Percentiles rank a stretch among this genome's conserved stretches.
These are phyloP conservation scores for Pseudocohnilembus persalinus DNA, from an alignment of 169 alveolate genomes.

Conservation along the genomic window DNA sequence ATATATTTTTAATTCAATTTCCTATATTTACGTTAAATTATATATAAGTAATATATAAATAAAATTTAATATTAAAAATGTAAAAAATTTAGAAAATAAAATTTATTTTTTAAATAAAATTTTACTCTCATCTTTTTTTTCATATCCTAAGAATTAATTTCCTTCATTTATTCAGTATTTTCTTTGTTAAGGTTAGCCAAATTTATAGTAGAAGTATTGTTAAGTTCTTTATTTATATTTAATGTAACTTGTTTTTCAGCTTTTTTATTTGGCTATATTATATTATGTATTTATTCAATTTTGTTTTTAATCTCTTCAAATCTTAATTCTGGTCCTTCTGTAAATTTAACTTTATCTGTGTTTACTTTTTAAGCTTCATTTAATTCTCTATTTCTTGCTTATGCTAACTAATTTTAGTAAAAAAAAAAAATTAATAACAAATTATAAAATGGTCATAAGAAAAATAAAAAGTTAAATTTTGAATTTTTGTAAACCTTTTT, in stretches of 20 bases:
- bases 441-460: no score
- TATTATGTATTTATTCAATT: slow-evolving; percentile 6
- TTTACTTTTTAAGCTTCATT: slow-evolving; percentile 1
- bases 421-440: not conserved
- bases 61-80: not conserved
- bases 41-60: no score
- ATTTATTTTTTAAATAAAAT: no score
- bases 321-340: slow-evolving; percentile 24
- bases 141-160: not conserved
- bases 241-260: not conserved
- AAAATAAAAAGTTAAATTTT: no score
- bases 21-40: no score
- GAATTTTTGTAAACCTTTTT: not conserved
- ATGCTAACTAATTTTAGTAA: not conserved
- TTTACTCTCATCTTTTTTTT: not conserved
- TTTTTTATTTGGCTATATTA: not conserved
- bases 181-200: not conserved
- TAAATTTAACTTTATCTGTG: slow-evolving; percentile 4
- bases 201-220: not conserved
- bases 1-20: not conserved
- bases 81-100: no score
- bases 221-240: not conserved
- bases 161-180: slow-evolving; percentile 6
- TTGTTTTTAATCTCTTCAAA: slow-evolving; percentile 12
- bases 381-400: slow-evolving; percentile 6